Percentiles rank a stretch among this genome's conserved stretches.
These are phyloP conservation scores for Rhizophora apiculata DNA, from an alignment of 345 rosid genomes.

Conservation along the genomic window DNA sequence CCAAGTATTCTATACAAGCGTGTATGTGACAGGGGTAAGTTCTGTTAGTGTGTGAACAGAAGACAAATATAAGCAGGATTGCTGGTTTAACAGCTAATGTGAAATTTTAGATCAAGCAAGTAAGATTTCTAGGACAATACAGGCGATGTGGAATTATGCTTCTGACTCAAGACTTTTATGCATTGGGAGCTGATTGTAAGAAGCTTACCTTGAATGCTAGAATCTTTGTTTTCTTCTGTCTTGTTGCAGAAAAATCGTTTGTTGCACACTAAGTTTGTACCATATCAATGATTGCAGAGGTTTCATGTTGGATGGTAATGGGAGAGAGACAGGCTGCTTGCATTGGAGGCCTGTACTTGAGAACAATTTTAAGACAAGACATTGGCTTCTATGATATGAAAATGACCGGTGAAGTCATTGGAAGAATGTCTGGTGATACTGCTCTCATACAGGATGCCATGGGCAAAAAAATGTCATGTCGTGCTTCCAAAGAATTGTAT, in stretches of 20 bases:
- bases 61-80: too few relatives aligned
- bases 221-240: too few relatives aligned
- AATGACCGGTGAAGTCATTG: conserved; percentile 78
- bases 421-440: conserved; percentile 93
- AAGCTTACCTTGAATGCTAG: too few relatives aligned
- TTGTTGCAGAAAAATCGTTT: too few relatives aligned
- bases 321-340: conserved; percentile 81
- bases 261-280: background rate
- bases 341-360: conserved; percentile 66
- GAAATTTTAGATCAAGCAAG: background rate
- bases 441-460: conserved; percentile 86
- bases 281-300: conserved; percentile 46
- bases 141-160: background rate
- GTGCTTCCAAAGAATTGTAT: background rate
- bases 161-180: too few relatives aligned
- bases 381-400: conserved; percentile 79
- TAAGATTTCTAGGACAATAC: background rate
- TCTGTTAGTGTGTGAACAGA: too few relatives aligned
- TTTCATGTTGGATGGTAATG: conserved; percentile 80
- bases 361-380: conserved; percentile 81
- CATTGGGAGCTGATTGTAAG: too few relatives aligned
- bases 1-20: too few relatives aligned
- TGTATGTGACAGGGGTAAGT: too few relatives aligned
- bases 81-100: background rate
- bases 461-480: conserved; percentile 57